These are phyloP conservation scores for Serendipita sp. DNA, from an alignment of 768 basidiomycete species.

Conservation along the genomic window DNA sequence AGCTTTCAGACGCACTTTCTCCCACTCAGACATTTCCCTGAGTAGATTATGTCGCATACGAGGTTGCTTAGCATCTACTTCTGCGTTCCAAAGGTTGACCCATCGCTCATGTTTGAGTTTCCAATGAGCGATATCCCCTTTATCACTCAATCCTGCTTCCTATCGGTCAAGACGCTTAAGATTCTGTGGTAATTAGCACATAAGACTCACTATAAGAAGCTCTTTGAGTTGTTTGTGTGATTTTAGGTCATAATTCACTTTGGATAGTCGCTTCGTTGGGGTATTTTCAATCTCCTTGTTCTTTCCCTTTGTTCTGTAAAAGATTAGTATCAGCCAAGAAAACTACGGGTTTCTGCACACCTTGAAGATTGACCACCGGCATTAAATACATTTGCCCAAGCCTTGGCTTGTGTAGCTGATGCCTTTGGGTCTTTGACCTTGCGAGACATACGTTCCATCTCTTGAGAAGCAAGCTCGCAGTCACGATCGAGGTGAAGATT, in stretches of 20 bases:
- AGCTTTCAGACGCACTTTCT: background rate
- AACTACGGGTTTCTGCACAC: background rate
- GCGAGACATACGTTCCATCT: background rate
- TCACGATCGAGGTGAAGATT: background rate
- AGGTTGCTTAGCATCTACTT: background rate
- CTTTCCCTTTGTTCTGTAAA: background rate
- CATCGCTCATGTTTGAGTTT: background rate
- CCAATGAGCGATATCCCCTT: background rate
- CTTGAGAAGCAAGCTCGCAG: background rate
- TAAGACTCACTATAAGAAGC: background rate
- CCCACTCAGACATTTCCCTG: constrained; percentile 1
- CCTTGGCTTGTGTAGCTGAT: background rate
- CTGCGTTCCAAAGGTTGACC: constrained; percentile 5
- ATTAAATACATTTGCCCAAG: background rate
- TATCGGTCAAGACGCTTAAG: background rate
- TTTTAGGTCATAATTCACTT: constrained; percentile 3
- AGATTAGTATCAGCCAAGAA: background rate
- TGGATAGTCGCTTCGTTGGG: background rate
- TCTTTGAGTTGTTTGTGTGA: background rate
- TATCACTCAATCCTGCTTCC: constrained; percentile 3
- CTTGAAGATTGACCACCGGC: background rate
- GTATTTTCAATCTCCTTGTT: background rate
- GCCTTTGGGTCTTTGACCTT: background rate
- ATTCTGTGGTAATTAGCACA: background rate
- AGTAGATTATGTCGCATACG: background rate